phyloP scores from a whole-genome alignment of 148 eudicot species.

The Chenopodium suecicum region DNA sequence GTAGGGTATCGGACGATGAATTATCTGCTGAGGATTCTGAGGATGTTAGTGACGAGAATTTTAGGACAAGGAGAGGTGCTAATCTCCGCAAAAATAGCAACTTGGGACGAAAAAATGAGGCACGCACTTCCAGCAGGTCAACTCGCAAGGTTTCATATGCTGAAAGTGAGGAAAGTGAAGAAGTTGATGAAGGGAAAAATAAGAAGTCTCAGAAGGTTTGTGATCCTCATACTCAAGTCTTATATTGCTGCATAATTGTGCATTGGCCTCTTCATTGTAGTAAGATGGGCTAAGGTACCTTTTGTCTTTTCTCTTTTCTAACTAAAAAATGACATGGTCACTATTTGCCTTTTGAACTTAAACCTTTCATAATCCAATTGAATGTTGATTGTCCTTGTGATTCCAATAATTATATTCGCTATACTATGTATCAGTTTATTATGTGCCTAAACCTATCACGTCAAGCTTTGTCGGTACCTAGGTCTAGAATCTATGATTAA shows the following conservation, averaged over 20 bases:
- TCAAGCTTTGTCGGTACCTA: neutral
- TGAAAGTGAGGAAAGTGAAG: constrained; percentile 96
- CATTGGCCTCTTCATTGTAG: neutral
- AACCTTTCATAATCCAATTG: neutral
- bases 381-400: neutral
- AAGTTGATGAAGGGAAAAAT: constrained; percentile 65
- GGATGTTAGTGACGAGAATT: constrained; percentile 67
- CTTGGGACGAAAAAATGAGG: constrained; percentile 55
- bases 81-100: constrained; percentile 42
- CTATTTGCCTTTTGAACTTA: neutral
- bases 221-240: neutral
- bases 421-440: neutral
- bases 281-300: neutral
- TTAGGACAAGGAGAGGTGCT: constrained; percentile 48
- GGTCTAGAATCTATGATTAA: neutral
- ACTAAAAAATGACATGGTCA: neutral
- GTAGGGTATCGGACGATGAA: constrained; percentile 63
- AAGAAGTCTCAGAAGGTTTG: constrained; percentile 82
- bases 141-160: constrained; percentile 84
- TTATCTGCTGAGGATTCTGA: constrained; percentile 76
- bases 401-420: neutral
- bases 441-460: neutral
- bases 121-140: constrained; percentile 75
- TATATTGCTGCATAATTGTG: neutral
- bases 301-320: neutral